Evolutionary conservation across 805 yeast species (phyloP), one percentile per base, ranked within the genome.

Genomic region (Metschnikowia noctiluminum): DNA sequence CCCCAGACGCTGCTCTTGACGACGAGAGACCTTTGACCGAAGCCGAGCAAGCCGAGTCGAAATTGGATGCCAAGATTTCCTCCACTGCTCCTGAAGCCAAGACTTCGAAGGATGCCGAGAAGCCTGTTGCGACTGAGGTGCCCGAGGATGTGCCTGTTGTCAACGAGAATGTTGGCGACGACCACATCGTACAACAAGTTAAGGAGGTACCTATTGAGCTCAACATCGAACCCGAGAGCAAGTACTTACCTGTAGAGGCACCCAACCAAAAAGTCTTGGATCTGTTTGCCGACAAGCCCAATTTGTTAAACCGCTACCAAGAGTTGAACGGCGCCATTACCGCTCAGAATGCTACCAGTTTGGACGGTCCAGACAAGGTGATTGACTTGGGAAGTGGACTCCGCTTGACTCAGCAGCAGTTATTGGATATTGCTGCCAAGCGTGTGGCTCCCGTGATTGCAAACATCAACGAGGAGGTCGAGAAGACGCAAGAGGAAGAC

Each of bases 361-460:
- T 79, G 50, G 77, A 73, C 49, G 80, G 78, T 57, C 79, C 80
- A 1, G 73, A 76, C 53, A 70, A 77, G 62, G 62, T 73, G 26
- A 63, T 79, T 53, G 76, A 77, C 55, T 66, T 80, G 52, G 85
- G 85, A 47, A 73, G 77, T 40, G 84, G 84, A 15, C 69, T 79
- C 61, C 68, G 61, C 41, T 68, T 80, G 69, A 75, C 84, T 40
- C 81, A 80, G 55, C 75, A 74, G 46, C 81, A 79, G 61, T 73
- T 80, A 52, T 68, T 78, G 55, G 84, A 71, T 43, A 75, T 80
- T 58, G 84, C 84, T 21, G 76, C 77, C 36, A 69, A 68, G 53
- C 71, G 84, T 54, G 81, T 80, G 35, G 77, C 79, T 32, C 85
- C 85, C 6, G 75, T 79, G 35, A 66, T 80, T 58, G 70, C 74